Conservation (phyloP, 495 filamentous ascomycete species). For the Hypoxylon trugodes region DNA sequence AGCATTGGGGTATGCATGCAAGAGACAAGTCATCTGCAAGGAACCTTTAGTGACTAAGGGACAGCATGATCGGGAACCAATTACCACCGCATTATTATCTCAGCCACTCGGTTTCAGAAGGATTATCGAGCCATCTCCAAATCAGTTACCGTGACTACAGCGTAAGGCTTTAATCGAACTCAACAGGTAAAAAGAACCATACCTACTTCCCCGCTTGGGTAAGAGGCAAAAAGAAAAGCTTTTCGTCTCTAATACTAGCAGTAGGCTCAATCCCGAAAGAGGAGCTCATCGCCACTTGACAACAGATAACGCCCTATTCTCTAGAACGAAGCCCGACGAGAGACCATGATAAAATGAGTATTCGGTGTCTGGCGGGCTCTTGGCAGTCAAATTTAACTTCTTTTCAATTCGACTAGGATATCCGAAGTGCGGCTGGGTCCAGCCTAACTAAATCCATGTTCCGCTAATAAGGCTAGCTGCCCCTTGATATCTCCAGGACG, state of each 20-base stretch:
- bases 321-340: conserved; percentile 1
- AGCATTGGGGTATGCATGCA: too few species aligned
- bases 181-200: too few species aligned
- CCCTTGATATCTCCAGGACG: conserved; percentile 13
- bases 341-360: not conserved
- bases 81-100: too few species aligned
- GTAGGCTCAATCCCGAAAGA: not conserved
- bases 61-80: not conserved
- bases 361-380: conserved; percentile 1
- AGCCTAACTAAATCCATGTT: conserved; percentile 20
- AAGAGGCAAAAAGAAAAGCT: too few species aligned
- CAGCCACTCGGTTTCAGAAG: not conserved
- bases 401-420: not conserved
- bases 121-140: not conserved
- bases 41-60: too few species aligned
- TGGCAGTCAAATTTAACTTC: conserved; percentile 23
- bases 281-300: not conserved
- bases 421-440: conserved; percentile 18
- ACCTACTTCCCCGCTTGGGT: too few species aligned
- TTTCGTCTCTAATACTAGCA: too few species aligned
- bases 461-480: conserved; percentile 24
- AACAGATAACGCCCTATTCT: too few species aligned
- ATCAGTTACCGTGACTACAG: not conserved
- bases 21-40: not conserved
- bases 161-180: too few species aligned